These are phyloP conservation scores for Bjerkandera adusta DNA, from an alignment of 1,284 basidiomycete genomes.

Conservation along the genomic window DNA sequence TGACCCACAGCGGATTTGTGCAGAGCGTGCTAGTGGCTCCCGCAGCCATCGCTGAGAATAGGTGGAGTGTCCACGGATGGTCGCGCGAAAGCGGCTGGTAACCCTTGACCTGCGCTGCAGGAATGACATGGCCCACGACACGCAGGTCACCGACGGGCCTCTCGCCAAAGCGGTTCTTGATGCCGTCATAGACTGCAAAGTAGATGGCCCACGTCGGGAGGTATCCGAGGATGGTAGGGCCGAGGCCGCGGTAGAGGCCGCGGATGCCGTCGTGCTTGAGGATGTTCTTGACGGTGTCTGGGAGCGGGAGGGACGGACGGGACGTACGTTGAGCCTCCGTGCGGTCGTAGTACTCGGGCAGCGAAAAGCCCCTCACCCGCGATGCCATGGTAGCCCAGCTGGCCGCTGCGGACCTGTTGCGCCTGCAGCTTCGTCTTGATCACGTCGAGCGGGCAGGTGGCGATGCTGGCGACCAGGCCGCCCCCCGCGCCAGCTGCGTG, in stretches of 20 bases:
- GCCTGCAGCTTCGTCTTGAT: constrained; percentile 98
- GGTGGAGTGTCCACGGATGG: constrained; percentile 82
- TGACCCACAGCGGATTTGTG: constrained; percentile 95
- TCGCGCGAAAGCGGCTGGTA: constrained; percentile 76
- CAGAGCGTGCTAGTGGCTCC: constrained; percentile 88
- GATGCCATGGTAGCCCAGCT: constrained; percentile 75
- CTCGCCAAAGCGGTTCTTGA: constrained; percentile 81
- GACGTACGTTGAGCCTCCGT: constrained; percentile 26
- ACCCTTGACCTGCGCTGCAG: constrained; percentile 79
- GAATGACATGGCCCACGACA: constrained; percentile 51
- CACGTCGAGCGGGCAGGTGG: constrained; percentile 97
- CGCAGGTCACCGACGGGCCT: constrained; percentile 43
- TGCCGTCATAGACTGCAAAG: constrained; percentile 95
- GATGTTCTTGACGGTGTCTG: constrained; percentile 75
- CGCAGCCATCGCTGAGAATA: constrained; percentile 90
- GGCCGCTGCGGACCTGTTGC: constrained; percentile 66
- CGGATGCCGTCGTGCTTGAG: constrained; percentile 74
- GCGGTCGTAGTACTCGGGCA: too few species aligned
- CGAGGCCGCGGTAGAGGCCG: constrained; percentile 90
- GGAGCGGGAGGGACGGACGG: constrained; percentile 12
- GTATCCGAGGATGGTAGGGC: constrained; percentile 94
- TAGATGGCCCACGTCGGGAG: constrained; percentile 98
- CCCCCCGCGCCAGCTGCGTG: constrained; percentile 75
- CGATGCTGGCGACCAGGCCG: constrained; percentile 89
- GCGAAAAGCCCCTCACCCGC: constrained; percentile 47